Evolutionary conservation across 139 green algal genomes (phyloP), one percentile per base, ranked within the genome.

Genomic region (Chlorella sorokiniana): DNA sequence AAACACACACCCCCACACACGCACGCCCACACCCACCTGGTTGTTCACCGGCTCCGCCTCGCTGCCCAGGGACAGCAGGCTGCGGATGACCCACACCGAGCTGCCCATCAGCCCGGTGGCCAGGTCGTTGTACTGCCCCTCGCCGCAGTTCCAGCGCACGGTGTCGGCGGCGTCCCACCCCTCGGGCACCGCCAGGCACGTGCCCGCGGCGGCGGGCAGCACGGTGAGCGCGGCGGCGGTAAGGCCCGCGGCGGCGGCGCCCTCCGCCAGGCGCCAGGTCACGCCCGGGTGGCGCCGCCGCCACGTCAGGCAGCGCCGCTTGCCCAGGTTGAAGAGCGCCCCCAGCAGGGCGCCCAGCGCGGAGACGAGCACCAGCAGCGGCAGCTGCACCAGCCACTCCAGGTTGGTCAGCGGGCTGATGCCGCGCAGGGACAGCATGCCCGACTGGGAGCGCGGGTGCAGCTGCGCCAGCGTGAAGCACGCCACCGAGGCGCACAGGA

Each of bases 91-190:
- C 63, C 93, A 89, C 37, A 94, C 89, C 16, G 87, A 89, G 64
- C 81, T 83, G 35, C 90, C 91, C 69, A 97, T 85, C 84, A 96
- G 94, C 11, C 90, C 70, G 1, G 95, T 97, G 33, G 91, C 93
- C 27, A 97, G 74, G 84, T 98, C 95, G 76, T 98, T 98, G 91
- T 97, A 94, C 56, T 92, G 20, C 0, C 85, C 87, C 65, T 88
- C 86, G 27, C 77, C 48, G 82, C 75, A 94, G 48, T 11, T 54
- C 42, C 71, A 78, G 37, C 75, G 67, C 29, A 91, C 29, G 18
- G 76, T 76, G 54, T 89, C 61, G 4, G 69, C 52, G 6, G 35
- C 35, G 10, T 86, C 44, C 85, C 85, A 89, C 35, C 38, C 65
- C 4, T 87, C 45, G 1, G 86, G 86, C 29, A 87, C 38, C n/a